Base-by-base conservation (phyloP, 192 early-diverging fungal genomes). In the Podila horticola region DNA sequence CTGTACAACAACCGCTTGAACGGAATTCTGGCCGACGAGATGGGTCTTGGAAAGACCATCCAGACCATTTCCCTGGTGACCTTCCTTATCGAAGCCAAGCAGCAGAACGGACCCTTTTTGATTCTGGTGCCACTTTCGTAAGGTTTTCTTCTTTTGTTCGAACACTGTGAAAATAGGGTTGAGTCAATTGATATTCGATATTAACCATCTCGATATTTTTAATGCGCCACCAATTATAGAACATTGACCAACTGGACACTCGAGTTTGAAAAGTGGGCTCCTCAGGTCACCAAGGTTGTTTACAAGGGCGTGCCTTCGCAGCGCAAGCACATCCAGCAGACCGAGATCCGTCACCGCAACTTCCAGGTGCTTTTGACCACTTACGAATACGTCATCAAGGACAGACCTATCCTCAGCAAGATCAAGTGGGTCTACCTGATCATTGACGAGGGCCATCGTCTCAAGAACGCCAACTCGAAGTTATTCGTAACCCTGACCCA, bases 211-310 rank as follows among this genome's bases (percentile, higher is more conserved):
- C 22, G 22, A 28, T n/a, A 22, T 33, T 38, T 2, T 65, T 57
- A 41, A 9, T 45, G 41, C 41, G 41, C 41, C 41, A 45, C 41
- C 41, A 45, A 45, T 34, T 41, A 48, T 76, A 89, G 87, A 24
- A 98, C 97, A 0, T 86, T 99, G 59, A 92, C 97, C 41, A 99
- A 99, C 83, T 99, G 98, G 98, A 91, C 92, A 17, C 76, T 95
- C 10, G 98, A 99, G 84, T 98, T 98, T 82, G 97, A 98, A 74
- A 95, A 95, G 83, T 99, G 97, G 97, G 97, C 98, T 48, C 98
- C 98, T 50, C 75, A 88, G 9, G 91, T 98, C 26, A 83, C 83
- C 7, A 97, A 94, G 66, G 91, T 98, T 67, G 95, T 97, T 1
- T 99, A 95, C 89, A 98, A 98, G 74, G 98, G 98, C 29, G 82